Evolutionary conservation across 495 filamentous ascomycete species (phyloP).

Genomic region (Penicillium daleae): DNA sequence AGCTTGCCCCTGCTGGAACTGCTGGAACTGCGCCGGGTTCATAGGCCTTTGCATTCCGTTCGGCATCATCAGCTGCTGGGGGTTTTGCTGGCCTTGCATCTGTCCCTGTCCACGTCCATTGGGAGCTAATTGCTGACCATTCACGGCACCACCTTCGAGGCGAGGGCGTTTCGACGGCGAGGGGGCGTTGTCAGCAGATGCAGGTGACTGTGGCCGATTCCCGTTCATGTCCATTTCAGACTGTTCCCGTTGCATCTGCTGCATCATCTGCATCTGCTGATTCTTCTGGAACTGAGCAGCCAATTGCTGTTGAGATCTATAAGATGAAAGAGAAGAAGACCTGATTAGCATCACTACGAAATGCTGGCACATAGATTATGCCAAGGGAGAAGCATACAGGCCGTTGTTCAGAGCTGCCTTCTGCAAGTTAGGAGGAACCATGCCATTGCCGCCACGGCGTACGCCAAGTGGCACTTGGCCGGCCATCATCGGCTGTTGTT

Average conservation of each 20-base stretch:
- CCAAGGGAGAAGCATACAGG: conserved; percentile 39
- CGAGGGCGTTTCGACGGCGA: conserved; percentile 93
- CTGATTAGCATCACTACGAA: conserved; percentile 22
- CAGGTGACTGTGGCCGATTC: conserved; percentile 78
- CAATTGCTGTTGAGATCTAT: conserved; percentile 50
- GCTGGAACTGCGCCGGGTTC: conserved; percentile 75
- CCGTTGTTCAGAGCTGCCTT: conserved; percentile 76
- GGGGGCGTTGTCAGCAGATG: conserved; percentile 82
- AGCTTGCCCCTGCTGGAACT: conserved; percentile 65
- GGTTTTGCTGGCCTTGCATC: conserved; percentile 71
- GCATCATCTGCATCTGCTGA: conserved; percentile 63
- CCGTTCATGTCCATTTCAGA: conserved; percentile 87
- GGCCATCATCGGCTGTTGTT: conserved; percentile 73
- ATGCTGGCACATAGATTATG: conserved; percentile 7
- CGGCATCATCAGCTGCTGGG: conserved; percentile 68
- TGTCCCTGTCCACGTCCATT: conserved; percentile 76
- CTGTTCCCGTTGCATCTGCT: conserved; percentile 82
- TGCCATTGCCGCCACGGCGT: conserved; percentile 41
- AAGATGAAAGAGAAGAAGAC: not conserved
- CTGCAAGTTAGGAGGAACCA: conserved; percentile 59
- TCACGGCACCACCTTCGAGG: conserved; percentile 73
- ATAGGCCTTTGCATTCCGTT: conserved; percentile 77
- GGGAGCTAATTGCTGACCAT: conserved; percentile 76
- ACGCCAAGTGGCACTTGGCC: conserved; percentile 64
- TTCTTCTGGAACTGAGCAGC: conserved; percentile 70